Conservation (phyloP, 2,329 filamentous ascomycete species). For the Claviceps africana region DNA sequence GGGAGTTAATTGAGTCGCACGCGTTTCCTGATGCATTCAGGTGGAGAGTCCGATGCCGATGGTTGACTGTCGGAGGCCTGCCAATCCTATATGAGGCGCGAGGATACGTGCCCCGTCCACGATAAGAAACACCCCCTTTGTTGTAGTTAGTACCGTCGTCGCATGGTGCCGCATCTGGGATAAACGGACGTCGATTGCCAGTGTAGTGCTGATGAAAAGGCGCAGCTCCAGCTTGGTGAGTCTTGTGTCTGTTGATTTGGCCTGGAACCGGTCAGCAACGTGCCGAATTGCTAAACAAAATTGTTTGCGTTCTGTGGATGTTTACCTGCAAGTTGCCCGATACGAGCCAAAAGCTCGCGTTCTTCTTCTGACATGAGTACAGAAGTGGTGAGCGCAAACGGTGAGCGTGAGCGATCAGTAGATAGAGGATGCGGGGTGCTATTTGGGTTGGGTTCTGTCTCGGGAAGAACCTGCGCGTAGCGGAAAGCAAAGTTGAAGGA, state of each 20-base stretch:
- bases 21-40: slow-evolving; percentile 33
- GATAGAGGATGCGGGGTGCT: background rate
- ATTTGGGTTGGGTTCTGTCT: background rate
- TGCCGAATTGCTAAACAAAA: background rate
- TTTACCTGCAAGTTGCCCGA: slow-evolving; percentile 37
- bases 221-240: slow-evolving; percentile 35
- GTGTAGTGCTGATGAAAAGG: slow-evolving; percentile 14
- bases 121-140: slow-evolving; percentile 6
- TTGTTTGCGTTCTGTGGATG: slow-evolving; percentile 1
- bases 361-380: slow-evolving; percentile 34
- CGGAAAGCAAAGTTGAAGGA: background rate
- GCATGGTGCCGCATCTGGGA: background rate
- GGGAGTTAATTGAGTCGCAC: slow-evolving; percentile 24
- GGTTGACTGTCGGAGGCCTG: slow-evolving; percentile 18
- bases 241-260: slow-evolving; percentile 70
- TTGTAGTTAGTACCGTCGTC: slow-evolving; percentile 2
- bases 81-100: slow-evolving; percentile 21
- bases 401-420: background rate
- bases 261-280: slow-evolving; percentile 31
- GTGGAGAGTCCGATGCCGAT: slow-evolving; percentile 46
- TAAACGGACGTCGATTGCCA: slow-evolving; percentile 23
- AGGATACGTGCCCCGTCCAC: slow-evolving; percentile 17
- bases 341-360: slow-evolving; percentile 38
- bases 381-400: background rate
- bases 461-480: background rate